Evolutionary conservation across 2,329 filamentous ascomycete species (phyloP), one percentile per base, ranked within the genome.

Genomic region (Aspergillus fischeri): DNA sequence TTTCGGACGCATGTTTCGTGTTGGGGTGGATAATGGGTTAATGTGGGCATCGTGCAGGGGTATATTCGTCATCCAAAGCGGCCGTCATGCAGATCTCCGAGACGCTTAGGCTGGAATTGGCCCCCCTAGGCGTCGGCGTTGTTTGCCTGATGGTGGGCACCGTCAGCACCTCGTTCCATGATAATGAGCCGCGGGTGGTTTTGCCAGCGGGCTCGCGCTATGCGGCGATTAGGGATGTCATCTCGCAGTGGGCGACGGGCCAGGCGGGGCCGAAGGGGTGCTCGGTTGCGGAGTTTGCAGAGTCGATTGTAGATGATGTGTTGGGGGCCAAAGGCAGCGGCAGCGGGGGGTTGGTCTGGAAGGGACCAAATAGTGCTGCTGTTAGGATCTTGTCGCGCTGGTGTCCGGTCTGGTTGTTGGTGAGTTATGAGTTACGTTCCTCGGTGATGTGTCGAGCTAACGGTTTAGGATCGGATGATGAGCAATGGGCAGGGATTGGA

Each of bases 61-160:
- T 68, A 38, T 75, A 75, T 54, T 67, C 60, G 35, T 69, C 65
- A 41, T 72, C 67, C 28, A 74, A 74, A 53, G 65, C 65, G 17
- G 70, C 72, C 4, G 20, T 68, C 10, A 60, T 62, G 7, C 64
- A 61, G 52, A 63, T 71, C 32, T 61, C 63, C 10, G 68, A 71
- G 17, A 64, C 65, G 9, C 60, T 73, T 42, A 68, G 71, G 8
- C 55, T 72, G n/a, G 73, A 74, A 57, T 52, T 75, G 20, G 52
- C 55, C 1, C 68, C 71, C 1, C 67, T 73, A 29, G 64, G 65
- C 20, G 58, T 74, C 49, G 59, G 59, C 6, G 70, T 73, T 4
- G 49, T 71, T 7, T 67, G 62, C n/a, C 53, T 70, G n/a, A 65
- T 67, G 55, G 67, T 63, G 6, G 67, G 63, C n/a, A 53, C 55